Conservation (phyloP, 768 basidiomycete genomes). For the Boletus tomentosulus region DNA sequence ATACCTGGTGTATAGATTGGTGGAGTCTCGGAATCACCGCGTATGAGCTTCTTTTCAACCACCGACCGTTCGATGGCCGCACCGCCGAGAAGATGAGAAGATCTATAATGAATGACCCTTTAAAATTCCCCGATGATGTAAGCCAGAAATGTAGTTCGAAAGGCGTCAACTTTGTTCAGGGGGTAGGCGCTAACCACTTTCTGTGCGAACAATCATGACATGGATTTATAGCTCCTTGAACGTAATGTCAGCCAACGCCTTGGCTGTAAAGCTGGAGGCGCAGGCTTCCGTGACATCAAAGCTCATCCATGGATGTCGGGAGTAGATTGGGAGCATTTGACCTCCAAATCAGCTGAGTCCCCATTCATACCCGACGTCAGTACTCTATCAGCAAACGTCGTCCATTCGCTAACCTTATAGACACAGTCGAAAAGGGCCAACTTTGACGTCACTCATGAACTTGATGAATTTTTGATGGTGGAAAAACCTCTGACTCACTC, state of each 20-base stretch:
- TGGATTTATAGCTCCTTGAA: conserved; percentile 65
- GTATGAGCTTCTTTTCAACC: conserved; percentile 82
- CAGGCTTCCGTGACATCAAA: conserved; percentile 75
- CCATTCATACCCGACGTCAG: conserved; percentile 92
- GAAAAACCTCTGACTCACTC: conserved; percentile 96
- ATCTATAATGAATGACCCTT: conserved; percentile 75
- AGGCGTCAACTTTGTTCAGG: conserved; percentile 60
- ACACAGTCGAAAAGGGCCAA: conserved; percentile 91
- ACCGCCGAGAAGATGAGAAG: conserved; percentile 85
- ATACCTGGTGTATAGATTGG: conserved; percentile 92
- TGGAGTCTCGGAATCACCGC: conserved; percentile 92
- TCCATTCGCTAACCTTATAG: background rate
- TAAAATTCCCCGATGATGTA: conserved; percentile 73
- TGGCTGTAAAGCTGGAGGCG: conserved; percentile 68
- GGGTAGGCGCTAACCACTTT: conserved; percentile 44
- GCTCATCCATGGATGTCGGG: conserved; percentile 79
- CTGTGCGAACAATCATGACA: conserved; percentile 8
- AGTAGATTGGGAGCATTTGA: conserved; percentile 78
- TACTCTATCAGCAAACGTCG: conserved; percentile 16
- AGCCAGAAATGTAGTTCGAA: conserved; percentile 57
- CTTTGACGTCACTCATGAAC: conserved; percentile 95
- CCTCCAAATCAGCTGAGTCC: conserved; percentile 65
- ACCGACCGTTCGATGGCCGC: conserved; percentile 86
- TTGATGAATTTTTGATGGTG: conserved; percentile 95
- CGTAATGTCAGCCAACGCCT: conserved; percentile 74